Evolutionary conservation across 257 asterid genomes (phyloP).

Genomic region (Gentiana straminea): DNA sequence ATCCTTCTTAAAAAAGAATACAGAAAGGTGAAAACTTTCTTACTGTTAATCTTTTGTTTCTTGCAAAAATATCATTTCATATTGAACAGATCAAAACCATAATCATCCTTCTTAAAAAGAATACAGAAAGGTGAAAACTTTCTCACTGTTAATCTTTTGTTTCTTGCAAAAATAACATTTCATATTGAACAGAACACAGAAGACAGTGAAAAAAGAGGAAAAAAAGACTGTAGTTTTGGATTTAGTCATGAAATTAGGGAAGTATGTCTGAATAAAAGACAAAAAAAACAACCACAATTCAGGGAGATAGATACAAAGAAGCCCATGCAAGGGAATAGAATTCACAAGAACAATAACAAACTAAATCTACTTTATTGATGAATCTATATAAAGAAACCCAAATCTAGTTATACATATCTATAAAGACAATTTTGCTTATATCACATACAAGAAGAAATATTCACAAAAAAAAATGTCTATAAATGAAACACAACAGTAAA

Average conservation of each 20-base stretch:
- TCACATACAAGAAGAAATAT: slow-evolving; percentile 16
- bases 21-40: no score
- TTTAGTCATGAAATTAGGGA: background rate
- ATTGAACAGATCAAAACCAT: background rate
- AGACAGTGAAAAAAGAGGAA: no score
- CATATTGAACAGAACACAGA: no score
- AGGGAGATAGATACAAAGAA: slow-evolving; percentile 20
- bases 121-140: no score
- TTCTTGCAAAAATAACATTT: no score
- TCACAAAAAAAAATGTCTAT: slow-evolving; percentile 9
- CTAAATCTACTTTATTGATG: slow-evolving; percentile 15
- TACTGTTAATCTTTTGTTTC: no score
- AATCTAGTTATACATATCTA: slow-evolving; percentile 11
- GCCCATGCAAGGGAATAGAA: slow-evolving; percentile 17
- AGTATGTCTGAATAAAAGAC: slow-evolving; percentile 34
- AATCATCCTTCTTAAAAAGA: no score
- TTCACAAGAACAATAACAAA: slow-evolving; percentile 16
- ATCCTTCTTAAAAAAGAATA: no score
- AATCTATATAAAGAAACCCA: slow-evolving; percentile 13
- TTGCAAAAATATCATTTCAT: no score
- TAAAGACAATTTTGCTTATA: slow-evolving; percentile 28
- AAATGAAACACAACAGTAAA: background rate
- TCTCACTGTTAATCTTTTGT: no score
- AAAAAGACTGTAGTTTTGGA: no score
- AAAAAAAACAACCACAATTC: slow-evolving; percentile 28